Conservation (phyloP, 1,284 basidiomycete species). For the Salmacisia buchloeana region DNA sequence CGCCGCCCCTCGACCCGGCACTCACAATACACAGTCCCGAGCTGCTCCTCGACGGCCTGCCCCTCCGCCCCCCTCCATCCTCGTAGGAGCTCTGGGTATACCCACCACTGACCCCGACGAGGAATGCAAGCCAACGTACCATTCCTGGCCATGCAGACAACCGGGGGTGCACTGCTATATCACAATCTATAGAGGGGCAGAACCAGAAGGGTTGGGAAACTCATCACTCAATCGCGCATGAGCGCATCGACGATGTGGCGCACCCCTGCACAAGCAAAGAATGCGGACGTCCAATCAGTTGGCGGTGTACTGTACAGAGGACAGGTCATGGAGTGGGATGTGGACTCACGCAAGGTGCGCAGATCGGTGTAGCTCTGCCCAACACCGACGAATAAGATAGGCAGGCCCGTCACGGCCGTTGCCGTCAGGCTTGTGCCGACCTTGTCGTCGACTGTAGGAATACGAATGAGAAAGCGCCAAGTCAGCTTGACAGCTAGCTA, state of each 20-base stretch:
- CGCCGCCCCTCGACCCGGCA: too few species aligned
- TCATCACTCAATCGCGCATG: slow-evolving; percentile 35
- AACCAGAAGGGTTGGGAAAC: too few species aligned
- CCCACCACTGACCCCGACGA: too few species aligned
- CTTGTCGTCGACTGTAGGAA: slow-evolving; percentile 33
- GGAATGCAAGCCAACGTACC: too few species aligned
- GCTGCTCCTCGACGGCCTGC: too few species aligned
- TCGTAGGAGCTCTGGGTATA: too few species aligned
- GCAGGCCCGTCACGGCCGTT: slow-evolving; percentile 45
- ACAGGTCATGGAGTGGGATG: background rate
- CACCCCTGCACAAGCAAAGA: slow-evolving; percentile 16
- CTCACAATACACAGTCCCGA: too few species aligned
- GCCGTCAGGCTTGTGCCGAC: slow-evolving; percentile 47
- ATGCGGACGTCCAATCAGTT: background rate
- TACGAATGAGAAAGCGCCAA: background rate
- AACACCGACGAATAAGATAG: slow-evolving; percentile 48
- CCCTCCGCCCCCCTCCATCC: too few species aligned
- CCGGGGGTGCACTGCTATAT: too few species aligned
- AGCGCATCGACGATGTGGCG: slow-evolving; percentile 48
- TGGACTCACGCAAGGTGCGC: slow-evolving; percentile 30
- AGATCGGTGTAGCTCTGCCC: slow-evolving; percentile 50
- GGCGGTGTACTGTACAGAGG: too few species aligned
- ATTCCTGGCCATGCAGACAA: too few species aligned
- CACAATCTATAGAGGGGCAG: too few species aligned
- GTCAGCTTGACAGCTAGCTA: background rate